Base-by-base conservation (phyloP, 768 basidiomycete species). In the Tylopilus intermedius region DNA sequence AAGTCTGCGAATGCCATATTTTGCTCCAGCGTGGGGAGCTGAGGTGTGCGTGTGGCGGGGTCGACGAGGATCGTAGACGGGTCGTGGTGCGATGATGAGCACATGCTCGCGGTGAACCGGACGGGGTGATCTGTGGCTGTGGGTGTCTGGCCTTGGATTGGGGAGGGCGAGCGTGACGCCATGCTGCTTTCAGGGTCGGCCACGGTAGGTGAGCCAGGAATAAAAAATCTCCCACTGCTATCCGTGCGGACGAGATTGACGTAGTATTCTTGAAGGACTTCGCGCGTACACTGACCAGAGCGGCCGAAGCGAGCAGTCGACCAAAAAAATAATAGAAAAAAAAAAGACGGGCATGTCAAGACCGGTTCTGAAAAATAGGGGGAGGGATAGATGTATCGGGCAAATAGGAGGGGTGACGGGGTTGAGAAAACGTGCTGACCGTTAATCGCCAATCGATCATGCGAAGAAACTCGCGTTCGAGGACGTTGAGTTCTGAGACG, bases 401-500 rank as follows among this genome's bases (percentile, higher is more conserved):
- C 49, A 48, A 50, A 56, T 5, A n/a, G 46, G 54, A 54, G 49
- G 53, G 55, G 58, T 54, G 40, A 53, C 11, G 44, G 29, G 52
- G 45, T 21, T 29, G 50, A 49, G 38, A 53, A 69, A 72, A 67
- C 56, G 46, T 71, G 72, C 86, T 80, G 73, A 96, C 95, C 76
- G 84, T 91, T 67, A 99, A 76, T 62, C 86, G 80, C 95, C 96
- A 99, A 64, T 96, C 92, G 52, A 96, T 93, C 66, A 85, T 84
- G 51, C 77, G 77, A 47, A 97, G 80, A 69, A 99, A 94, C 70
- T 97, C 95, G 68, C 90, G 79, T 74, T 99, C 96, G 56, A 99
- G 82, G 62, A 90, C 76, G 74, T 97, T 95, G 70, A 98, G 82
- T 73, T 99, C 95, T 54, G 79, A 77, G 45, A 93, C 78, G 57